Base-by-base conservation (phyloP, 2,329 filamentous ascomycete species). In the Pseudogymnoascus sp. region DNA sequence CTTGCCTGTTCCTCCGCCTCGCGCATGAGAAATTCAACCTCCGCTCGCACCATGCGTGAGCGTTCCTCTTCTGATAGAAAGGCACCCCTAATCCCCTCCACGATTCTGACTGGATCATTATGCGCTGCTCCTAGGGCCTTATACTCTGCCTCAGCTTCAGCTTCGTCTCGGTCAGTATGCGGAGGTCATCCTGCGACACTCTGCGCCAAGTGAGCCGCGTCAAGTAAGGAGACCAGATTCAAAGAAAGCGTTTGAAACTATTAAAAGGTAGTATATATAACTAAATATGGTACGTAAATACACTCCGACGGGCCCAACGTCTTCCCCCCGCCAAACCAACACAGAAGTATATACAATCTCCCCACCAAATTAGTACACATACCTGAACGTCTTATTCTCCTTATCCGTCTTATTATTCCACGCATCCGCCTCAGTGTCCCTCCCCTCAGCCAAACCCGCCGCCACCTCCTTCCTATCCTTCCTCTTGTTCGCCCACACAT, bases 301-400 rank as follows among this genome's bases (percentile, higher is more conserved):
- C 50, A 35, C 17, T 57, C n/a, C 28, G 10, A 33, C 17, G 28
- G 5, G n/a, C n/a, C 10, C 10, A 21, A 21, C n/a, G 10, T 19
- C 1, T 33, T 33, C 5, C 28, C 28, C 35, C 47, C 26, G 10
- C 11, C 50, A 11, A 57, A 33, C 50, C 17, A 33, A 57, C 50
- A 57, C 26, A 53, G 47, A 53, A 33, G 50, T 35, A 57, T 57
- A 57, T 21, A 57, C 26, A 44, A 9, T 3, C 23, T 15, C n/a
- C 28, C 31, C 19, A 28, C 8, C 13, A 21, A 36, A 60, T 64
- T 72, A 79, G 53, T 79, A 79, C 0, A 75, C 75, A 68, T 86
- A 86, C 60, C 81, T 77, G 70, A 86, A 86, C 19, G 76, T 78
- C 68, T 77, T 78, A 68, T 87, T 86, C 73, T 86, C 79, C 69